phyloP scores from a whole-genome alignment of 805 yeast genomes.

The Suhomyces pyralidae region DNA sequence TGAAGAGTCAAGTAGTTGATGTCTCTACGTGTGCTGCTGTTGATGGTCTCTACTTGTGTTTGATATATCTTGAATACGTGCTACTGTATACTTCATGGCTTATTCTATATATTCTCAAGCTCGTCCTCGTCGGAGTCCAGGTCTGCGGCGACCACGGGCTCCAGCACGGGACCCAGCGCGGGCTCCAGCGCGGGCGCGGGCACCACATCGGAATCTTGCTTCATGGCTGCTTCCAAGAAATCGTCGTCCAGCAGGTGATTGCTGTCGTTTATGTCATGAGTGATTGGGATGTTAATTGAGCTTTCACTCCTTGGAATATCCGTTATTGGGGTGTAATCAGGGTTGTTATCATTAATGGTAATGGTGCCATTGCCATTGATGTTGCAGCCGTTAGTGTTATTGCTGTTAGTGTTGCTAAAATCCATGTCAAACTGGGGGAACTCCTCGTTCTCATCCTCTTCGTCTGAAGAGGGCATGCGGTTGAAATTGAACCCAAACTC shows the following conservation, averaged over 20 bases:
- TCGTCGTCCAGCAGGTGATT: background rate
- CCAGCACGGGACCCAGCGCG: background rate
- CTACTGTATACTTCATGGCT: background rate
- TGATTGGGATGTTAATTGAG: background rate
- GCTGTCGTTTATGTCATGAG: background rate
- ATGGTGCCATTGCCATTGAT: background rate
- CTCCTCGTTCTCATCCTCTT: constrained; percentile 7
- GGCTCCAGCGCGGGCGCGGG: background rate
- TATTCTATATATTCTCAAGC: constrained; percentile 7
- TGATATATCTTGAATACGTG: too few species aligned
- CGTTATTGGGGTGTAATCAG: too few species aligned
- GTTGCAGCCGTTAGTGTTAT: background rate
- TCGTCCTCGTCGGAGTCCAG: constrained; percentile 10
- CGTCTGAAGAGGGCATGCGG: constrained; percentile 12
- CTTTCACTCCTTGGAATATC: too few species aligned
- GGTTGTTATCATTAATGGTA: background rate
- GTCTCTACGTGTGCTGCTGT: too few species aligned
- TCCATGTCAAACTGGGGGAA: constrained; percentile 6
- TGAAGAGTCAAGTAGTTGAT: too few species aligned
- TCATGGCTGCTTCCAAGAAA: background rate
- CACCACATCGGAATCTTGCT: background rate
- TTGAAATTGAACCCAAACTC: constrained; percentile 30
- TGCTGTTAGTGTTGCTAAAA: background rate
- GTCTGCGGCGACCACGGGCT: background rate
- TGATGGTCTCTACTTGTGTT: too few species aligned